Percentiles rank a stretch among this genome's conserved stretches.
Conservation (phyloP, 371 early-diverging fungal species). For the Mucor velutinosus region DNA sequence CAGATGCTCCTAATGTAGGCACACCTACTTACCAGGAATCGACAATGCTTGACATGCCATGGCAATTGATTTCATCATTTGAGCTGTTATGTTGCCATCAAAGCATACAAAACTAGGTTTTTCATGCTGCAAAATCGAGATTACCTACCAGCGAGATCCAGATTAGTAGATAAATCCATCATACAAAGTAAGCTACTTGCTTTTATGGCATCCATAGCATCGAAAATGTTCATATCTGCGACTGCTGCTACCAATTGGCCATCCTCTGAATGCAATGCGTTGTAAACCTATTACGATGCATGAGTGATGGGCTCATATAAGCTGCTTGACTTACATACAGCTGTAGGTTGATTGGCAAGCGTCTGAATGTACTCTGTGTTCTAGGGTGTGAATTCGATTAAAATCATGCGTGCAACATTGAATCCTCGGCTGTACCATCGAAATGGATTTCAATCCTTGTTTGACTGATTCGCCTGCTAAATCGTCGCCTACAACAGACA, state of each 20-base stretch:
- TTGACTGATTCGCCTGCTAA: slow-evolving; percentile 57
- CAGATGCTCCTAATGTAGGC: background rate
- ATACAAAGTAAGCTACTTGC: slow-evolving; percentile 18
- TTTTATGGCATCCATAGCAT: slow-evolving; percentile 36
- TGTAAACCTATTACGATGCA: slow-evolving; percentile 59
- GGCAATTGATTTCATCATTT: slow-evolving; percentile 45
- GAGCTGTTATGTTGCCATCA: slow-evolving; percentile 72
- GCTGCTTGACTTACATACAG: slow-evolving; percentile 23
- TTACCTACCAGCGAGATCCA: slow-evolving; percentile 23
- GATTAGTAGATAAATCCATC: background rate
- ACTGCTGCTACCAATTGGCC: slow-evolving; percentile 82
- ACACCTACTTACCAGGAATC: slow-evolving; percentile 34
- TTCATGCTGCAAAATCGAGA: slow-evolving; percentile 29
- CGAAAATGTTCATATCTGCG: slow-evolving; percentile 88
- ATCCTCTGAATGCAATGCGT: slow-evolving; percentile 67
- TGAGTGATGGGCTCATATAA: background rate
- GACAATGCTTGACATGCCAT: slow-evolving; percentile 29
- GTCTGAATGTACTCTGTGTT: slow-evolving; percentile 32
- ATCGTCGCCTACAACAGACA: slow-evolving; percentile 79
- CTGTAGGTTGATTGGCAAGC: slow-evolving; percentile 27
- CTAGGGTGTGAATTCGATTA: slow-evolving; percentile 13
- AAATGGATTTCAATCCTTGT: slow-evolving; percentile 53
- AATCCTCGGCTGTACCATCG: slow-evolving; percentile 48
- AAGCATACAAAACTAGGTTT: slow-evolving; percentile 61
- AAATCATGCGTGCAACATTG: background rate